Percentiles rank a stretch among this genome's conserved stretches.
Conservation (phyloP, 148 eudicot species). For the Amaranthus cruentus region DNA sequence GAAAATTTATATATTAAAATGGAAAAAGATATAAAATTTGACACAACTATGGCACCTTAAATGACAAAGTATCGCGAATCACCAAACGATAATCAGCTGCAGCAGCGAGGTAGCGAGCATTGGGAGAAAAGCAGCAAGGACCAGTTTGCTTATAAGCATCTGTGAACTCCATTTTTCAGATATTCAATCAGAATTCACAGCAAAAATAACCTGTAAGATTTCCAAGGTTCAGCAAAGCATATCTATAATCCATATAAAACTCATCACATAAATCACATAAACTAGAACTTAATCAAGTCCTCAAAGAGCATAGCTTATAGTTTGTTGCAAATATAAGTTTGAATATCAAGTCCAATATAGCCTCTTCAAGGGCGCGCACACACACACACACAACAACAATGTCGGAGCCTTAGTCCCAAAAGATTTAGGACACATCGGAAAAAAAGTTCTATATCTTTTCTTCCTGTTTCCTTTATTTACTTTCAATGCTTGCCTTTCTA, state of each 20-base stretch:
- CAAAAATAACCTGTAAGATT: neutral
- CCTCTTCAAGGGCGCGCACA: neutral
- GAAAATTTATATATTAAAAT: neutral
- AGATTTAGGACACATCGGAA: no score
- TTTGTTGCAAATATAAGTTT: neutral
- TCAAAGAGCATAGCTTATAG: neutral
- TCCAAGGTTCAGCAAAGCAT: neutral
- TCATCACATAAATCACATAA: neutral
- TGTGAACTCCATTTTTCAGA: slow-evolving; percentile 68
- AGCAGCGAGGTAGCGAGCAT: slow-evolving; percentile 71
- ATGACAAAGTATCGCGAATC: slow-evolving; percentile 71
- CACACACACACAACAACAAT: neutral
- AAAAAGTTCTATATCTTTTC: no score
- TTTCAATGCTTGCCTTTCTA: neutral
- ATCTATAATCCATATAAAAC: neutral
- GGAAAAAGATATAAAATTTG: neutral
- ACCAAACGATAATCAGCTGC: slow-evolving; percentile 92
- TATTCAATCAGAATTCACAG: neutral
- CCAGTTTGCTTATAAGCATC: slow-evolving; percentile 86
- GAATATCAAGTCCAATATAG: neutral
- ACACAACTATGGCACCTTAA: slow-evolving; percentile 46
- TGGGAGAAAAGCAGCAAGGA: slow-evolving; percentile 81
- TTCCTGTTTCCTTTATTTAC: neutral
- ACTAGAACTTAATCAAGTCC: neutral
- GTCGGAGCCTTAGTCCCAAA: no score